These are phyloP conservation scores for Russula virescens DNA, from an alignment of 768 basidiomycete species.

Conservation along the genomic window DNA sequence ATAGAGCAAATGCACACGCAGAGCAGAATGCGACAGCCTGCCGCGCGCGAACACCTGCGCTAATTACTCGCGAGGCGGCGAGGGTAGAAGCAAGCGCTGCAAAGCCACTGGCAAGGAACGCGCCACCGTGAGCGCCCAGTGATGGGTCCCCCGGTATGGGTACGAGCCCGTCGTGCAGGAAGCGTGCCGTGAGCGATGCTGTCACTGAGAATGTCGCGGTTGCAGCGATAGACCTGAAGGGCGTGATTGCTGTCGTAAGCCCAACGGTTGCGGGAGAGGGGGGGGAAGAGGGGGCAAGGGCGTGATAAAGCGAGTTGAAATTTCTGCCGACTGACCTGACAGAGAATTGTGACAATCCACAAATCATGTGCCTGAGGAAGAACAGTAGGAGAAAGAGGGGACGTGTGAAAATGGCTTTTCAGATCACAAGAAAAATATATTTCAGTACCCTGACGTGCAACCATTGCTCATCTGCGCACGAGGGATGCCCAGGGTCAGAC, in stretches of 20 bases:
- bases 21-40: conserved; percentile 36
- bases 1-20: conserved; percentile 47
- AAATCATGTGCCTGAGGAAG: conserved; percentile 53
- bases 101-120: conserved; percentile 29
- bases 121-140: conserved; percentile 28
- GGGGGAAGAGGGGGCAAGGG: not conserved
- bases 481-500: not conserved
- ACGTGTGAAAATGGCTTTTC: not conserved
- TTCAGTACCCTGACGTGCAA: conserved; percentile 56
- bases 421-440: not conserved
- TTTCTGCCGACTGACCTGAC: conserved; percentile 37
- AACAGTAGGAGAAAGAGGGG: not conserved
- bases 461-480: conserved; percentile 46
- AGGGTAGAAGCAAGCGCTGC: conserved; percentile 21
- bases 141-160: conserved; percentile 25
- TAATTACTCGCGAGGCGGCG: conserved; percentile 6
- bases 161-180: conserved; percentile 33
- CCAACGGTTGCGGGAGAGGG: not conserved
- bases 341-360: conserved; percentile 53
- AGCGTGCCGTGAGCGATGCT: conserved; percentile 40
- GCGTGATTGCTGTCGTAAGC: conserved; percentile 36
- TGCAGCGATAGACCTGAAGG: conserved; percentile 53
- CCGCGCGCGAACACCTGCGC: conserved; percentile 7
- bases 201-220: conserved; percentile 49
- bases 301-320: not conserved